phyloP scores from a whole-genome alignment of 2,329 filamentous ascomycete species.

The Colletotrichum costaricense region DNA sequence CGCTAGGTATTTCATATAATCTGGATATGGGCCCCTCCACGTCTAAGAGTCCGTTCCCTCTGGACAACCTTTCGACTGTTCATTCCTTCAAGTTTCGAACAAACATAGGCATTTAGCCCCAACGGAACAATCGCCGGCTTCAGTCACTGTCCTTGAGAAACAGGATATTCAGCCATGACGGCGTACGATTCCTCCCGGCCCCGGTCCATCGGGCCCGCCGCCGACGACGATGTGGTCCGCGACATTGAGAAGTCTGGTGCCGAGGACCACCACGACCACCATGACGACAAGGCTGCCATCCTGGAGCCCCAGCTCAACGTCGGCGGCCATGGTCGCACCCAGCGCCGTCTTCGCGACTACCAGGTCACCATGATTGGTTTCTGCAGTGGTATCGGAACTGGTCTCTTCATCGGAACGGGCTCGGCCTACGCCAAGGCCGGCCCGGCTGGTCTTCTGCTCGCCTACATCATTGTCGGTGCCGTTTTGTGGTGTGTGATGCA shows the following conservation, averaged over 20 bases:
- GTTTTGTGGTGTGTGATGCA: slow-evolving; percentile 60
- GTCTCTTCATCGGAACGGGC: slow-evolving; percentile 58
- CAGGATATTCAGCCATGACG: slow-evolving; percentile 20
- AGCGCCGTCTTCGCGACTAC: slow-evolving; percentile 36
- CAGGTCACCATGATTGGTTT: slow-evolving; percentile 67
- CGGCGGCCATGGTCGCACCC: slow-evolving; percentile 34
- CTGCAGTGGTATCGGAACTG: slow-evolving; percentile 57
- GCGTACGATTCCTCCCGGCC: slow-evolving; percentile 19
- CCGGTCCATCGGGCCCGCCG: slow-evolving; percentile 23
- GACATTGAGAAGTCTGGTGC: slow-evolving; percentile 23
- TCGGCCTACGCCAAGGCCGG: slow-evolving; percentile 53
- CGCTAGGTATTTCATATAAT: neutral
- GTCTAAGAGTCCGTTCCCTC: neutral
- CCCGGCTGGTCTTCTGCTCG: slow-evolving; percentile 56
- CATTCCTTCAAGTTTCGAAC: neutral
- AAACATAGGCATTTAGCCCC: neutral
- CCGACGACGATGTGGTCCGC: slow-evolving; percentile 7
- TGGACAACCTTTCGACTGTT: neutral
- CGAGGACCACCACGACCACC: slow-evolving; percentile 5
- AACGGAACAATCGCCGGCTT: neutral
- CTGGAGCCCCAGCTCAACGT: slow-evolving; percentile 34
- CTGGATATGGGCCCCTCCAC: slow-evolving; percentile 1
- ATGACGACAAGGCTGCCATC: slow-evolving; percentile 30
- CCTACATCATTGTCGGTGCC: slow-evolving; percentile 55
- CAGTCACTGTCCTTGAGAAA: neutral